Percentiles rank a stretch among this genome's conserved stretches.
These are phyloP conservation scores for Collybia sordida DNA, from an alignment of 768 basidiomycete genomes.

Conservation along the genomic window DNA sequence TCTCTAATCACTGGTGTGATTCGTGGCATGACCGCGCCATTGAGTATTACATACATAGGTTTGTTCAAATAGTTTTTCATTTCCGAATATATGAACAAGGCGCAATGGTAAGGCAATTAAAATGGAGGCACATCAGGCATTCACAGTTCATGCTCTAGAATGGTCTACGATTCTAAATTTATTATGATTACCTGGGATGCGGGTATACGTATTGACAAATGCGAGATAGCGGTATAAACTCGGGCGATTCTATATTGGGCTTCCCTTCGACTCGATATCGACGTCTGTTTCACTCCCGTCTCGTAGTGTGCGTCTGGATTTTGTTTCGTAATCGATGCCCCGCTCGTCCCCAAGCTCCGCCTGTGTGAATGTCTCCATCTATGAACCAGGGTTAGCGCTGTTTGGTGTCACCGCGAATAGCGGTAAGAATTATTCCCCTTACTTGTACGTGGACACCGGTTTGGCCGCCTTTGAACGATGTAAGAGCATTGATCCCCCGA, in stretches of 20 bases:
- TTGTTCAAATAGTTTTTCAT: too few relatives aligned
- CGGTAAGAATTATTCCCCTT: slow-evolving; percentile 6
- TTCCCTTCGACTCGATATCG: slow-evolving; percentile 14
- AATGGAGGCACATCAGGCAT: too few relatives aligned
- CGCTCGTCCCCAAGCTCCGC: slow-evolving; percentile 25
- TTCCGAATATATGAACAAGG: too few relatives aligned
- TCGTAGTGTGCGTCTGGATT: slow-evolving; percentile 2
- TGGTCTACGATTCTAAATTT: too few relatives aligned
- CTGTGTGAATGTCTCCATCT: slow-evolving; percentile 52
- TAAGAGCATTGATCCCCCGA: slow-evolving; percentile 21
- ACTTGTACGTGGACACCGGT: slow-evolving; percentile 50
- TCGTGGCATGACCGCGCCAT: too few relatives aligned
- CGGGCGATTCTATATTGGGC: slow-evolving; percentile 7
- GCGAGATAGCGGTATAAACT: background rate
- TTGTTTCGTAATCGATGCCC: background rate
- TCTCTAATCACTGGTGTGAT: too few relatives aligned
- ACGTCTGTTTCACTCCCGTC: slow-evolving; percentile 14
- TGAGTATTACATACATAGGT: too few relatives aligned
- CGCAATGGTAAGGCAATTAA: too few relatives aligned
- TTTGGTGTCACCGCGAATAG: background rate
- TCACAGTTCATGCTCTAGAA: too few relatives aligned
- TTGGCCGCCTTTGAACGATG: slow-evolving; percentile 14
- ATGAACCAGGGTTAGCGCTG: background rate
- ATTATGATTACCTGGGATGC: too few relatives aligned
- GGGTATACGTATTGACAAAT: background rate